Base-by-base conservation (phyloP, 495 filamentous ascomycete genomes). In the Aspergillus indologenus region DNA sequence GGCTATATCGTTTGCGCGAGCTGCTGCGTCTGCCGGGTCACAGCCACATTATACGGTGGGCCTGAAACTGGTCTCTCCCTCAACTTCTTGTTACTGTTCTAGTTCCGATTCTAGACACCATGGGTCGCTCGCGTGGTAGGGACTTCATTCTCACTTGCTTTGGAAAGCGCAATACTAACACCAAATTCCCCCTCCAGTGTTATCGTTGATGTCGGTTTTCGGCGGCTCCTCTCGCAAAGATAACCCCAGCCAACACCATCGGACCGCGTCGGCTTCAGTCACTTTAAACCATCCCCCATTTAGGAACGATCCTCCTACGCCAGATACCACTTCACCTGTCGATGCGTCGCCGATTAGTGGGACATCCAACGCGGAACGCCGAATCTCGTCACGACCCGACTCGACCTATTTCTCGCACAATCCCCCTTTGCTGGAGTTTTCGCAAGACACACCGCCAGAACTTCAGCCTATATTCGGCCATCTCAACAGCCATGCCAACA, bases 401-500 rank as follows among this genome's bases (percentile, higher is more conserved):
- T 88, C 85, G 15, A 84, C 86, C 75, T 68, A 83, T 18, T 90
- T 96, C 65, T 85, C 90, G 43, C 93, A 92, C 68, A 89, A 94
- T 61, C 95, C 93, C 61, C 91, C 90, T 58, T 71, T 90, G 62
- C 89, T 96, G 84, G 87, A 96, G 60, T 83, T 96, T 51, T 84
- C 83, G 60, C 79, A 85, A 53, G 90, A 96, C 65, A 97, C 91
- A 9, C 84, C 91, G 31, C 90, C 95, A 5, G 94, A 98, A 76
- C 80, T 98, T 34, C 89, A 91, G 71, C 94, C 91, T 22, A 94
- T 98, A 63, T 98, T 98, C 72, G 89, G 84, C 53, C 93, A 90
- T 66, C 83, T 98, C 51, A 98, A 96, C 73, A 96, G 88, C 71
- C 95, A 98, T 73, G 85, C 84, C 12, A 97, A 96, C 71, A 98